Conservation (phyloP, 257 asterid species). For the Solanum peruvianum region DNA sequence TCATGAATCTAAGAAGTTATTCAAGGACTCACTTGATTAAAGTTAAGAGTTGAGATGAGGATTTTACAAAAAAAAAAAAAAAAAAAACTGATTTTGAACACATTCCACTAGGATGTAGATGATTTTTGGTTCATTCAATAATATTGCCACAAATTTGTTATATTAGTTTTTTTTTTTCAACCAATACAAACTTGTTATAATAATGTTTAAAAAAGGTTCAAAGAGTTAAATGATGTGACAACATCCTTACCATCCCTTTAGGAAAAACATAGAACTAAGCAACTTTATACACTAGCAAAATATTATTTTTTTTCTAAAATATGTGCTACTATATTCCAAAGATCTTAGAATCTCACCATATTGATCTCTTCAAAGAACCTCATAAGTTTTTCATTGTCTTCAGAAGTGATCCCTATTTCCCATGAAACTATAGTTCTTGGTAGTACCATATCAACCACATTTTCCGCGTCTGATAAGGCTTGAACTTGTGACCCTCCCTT, state of each 20-base stretch:
- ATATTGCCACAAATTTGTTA: neutral
- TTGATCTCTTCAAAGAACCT: neutral
- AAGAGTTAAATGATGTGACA: neutral
- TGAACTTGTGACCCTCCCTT: neutral
- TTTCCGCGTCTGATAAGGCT: neutral
- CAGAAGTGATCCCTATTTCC: too few species aligned
- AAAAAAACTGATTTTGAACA: neutral
- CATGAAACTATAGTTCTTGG: neutral
- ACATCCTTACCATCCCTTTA: neutral
- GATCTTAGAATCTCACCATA: neutral
- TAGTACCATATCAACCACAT: neutral
- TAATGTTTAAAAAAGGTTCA: neutral
- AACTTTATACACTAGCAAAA: neutral
- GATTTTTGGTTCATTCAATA: neutral
- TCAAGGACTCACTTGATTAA: conserved; percentile 24
- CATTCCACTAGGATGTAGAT: neutral
- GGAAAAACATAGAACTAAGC: neutral
- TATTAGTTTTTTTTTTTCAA: neutral
- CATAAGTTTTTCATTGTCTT: too few species aligned
- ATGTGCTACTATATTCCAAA: neutral
- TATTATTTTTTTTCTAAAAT: neutral
- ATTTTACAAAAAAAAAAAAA: neutral
- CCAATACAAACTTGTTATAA: neutral
- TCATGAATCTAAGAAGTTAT: neutral
- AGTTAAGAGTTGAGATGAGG: neutral